A percentile compares a stretch with the other conserved stretches of the same genome.
These are phyloP conservation scores for Hypoxylon trugodes DNA, from an alignment of 495 filamentous ascomycete species.

Conservation along the genomic window DNA sequence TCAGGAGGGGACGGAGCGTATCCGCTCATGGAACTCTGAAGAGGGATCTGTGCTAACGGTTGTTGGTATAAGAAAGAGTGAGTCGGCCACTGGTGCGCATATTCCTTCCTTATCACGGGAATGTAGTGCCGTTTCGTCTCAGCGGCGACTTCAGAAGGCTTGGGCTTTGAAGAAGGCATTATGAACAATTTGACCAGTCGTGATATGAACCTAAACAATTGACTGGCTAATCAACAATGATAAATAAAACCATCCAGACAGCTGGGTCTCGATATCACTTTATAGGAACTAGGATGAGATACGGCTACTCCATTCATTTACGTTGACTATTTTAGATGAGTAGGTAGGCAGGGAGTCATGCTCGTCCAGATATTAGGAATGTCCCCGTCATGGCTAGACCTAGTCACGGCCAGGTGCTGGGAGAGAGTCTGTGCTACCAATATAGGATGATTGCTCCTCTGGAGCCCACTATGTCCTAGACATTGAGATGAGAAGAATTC, in stretches of 20 bases:
- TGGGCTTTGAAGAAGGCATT: conserved; percentile 69
- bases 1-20: conserved; percentile 45
- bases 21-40: conserved; percentile 44
- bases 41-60: conserved; percentile 50
- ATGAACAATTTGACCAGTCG: conserved; percentile 9
- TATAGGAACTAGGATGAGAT: conserved; percentile 20
- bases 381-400: conserved; percentile 19
- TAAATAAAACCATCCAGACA: conserved; percentile 6
- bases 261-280: conserved; percentile 19
- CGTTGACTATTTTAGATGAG: conserved; percentile 7
- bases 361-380: conserved; percentile 14
- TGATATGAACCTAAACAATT: neutral
- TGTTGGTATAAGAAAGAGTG: conserved; percentile 59
- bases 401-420: conserved; percentile 19
- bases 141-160: conserved; percentile 73
- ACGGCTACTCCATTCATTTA: conserved; percentile 26
- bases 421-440: conserved; percentile 45
- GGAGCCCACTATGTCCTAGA: conserved; percentile 47
- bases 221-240: conserved; percentile 4
- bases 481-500: conserved; percentile 47
- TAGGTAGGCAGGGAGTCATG: conserved; percentile 23
- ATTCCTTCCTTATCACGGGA: conserved; percentile 63
- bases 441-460: conserved; percentile 44
- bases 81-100: conserved; percentile 53
- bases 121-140: conserved; percentile 73